These are phyloP conservation scores for Kodamaea leandrae DNA, from an alignment of 805 yeast species.

Conservation along the genomic window DNA sequence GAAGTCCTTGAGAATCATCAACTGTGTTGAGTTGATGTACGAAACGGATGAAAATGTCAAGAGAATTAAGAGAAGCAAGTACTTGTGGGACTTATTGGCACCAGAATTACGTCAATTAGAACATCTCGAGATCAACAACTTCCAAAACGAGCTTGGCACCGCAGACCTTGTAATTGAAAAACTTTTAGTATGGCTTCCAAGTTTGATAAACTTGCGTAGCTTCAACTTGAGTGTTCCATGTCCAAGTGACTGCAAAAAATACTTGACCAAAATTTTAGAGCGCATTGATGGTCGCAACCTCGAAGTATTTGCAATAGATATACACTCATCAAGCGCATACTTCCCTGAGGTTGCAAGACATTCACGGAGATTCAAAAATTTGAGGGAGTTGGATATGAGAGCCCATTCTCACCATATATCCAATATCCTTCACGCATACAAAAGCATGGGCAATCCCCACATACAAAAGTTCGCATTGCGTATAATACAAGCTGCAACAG, in stretches of 20 bases:
- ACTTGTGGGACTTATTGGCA: constrained; percentile 4
- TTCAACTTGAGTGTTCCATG: neutral
- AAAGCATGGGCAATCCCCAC: neutral
- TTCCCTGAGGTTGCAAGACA: neutral
- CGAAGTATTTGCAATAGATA: neutral
- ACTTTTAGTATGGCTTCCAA: neutral
- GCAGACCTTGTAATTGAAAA: constrained; percentile 3
- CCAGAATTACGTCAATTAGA: neutral
- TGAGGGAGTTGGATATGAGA: constrained; percentile 2
- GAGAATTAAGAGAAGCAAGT: constrained; percentile 3
- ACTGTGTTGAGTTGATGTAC: constrained; percentile 9
- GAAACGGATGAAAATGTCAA: constrained; percentile 1
- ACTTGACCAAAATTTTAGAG: neutral
- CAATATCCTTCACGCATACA: constrained; percentile 1
- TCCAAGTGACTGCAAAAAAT: constrained; percentile 3
- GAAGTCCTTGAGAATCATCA: constrained; percentile 1
- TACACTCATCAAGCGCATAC: neutral
- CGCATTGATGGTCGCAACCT: neutral
- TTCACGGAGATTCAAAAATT: neutral
- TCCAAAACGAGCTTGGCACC: constrained; percentile 7
- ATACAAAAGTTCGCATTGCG: constrained; percentile 1
- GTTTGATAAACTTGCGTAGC: neutral
- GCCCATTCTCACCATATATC: constrained; percentile 3
- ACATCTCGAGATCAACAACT: constrained; percentile 4
- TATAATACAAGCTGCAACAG: neutral